These are phyloP conservation scores for Hordeum marinum DNA, from an alignment of 176 grass and related monocot genomes.

Conservation along the genomic window DNA sequence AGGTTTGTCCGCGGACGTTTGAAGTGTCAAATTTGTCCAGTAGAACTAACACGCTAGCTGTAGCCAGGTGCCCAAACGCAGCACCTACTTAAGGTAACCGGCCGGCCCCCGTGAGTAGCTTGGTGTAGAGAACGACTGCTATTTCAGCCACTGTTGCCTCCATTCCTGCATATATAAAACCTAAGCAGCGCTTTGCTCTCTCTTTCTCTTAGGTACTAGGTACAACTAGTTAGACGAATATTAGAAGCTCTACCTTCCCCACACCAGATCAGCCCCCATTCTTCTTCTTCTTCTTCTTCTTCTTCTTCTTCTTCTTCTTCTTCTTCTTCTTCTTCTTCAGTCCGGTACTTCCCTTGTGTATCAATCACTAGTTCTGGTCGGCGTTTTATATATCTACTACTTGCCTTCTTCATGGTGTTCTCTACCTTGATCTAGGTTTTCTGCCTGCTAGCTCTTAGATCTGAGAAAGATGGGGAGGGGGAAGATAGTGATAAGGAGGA, in stretches of 20 bases:
- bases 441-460: slow-evolving; percentile 10
- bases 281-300: background rate
- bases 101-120: background rate
- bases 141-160: slow-evolving; percentile 14
- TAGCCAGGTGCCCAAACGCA: background rate
- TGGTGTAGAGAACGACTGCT: slow-evolving; percentile 9
- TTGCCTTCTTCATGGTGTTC: background rate
- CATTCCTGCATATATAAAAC: slow-evolving; percentile 37
- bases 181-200: slow-evolving; percentile 20
- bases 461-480: slow-evolving; percentile 53
- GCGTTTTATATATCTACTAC: background rate
- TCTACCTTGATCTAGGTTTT: slow-evolving; percentile 1
- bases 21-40: no score
- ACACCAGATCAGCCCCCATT: background rate
- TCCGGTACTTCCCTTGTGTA: background rate
- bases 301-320: background rate
- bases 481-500: slow-evolving; percentile 65
- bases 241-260: background rate
- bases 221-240: slow-evolving; percentile 10
- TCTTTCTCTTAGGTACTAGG: background rate
- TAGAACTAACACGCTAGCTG: no score
- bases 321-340: background rate
- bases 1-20: no score
- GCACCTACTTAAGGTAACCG: background rate
- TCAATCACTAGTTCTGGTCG: background rate